Percentiles rank a stretch among this genome's conserved stretches.
phyloP scores from a whole-genome alignment of 2,329 filamentous ascomycete genomes.

The Xylaria arbuscula region DNA sequence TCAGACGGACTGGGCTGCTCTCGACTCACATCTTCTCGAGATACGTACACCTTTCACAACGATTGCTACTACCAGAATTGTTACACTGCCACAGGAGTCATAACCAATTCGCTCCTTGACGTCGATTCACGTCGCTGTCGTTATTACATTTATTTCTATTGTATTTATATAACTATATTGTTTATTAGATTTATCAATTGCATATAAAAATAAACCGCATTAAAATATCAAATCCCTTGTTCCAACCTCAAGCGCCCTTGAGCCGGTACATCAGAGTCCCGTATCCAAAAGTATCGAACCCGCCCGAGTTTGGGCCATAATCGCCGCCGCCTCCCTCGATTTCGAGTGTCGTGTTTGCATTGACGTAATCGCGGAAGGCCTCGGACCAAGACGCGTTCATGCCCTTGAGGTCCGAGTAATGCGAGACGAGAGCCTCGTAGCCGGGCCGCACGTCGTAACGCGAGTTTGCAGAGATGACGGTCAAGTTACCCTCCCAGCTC shows the following conservation, averaged over 20 bases:
- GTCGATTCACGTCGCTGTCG: no score
- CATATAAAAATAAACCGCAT: no score
- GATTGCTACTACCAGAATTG: no score
- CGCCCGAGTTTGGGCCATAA: slow-evolving; percentile 55
- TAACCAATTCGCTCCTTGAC: no score
- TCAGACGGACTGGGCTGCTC: no score
- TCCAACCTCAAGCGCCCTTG: background rate
- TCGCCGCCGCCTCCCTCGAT: slow-evolving; percentile 59
- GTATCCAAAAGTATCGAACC: slow-evolving; percentile 54
- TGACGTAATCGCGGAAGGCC: slow-evolving; percentile 53
- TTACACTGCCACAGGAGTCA: no score
- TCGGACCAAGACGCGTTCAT: slow-evolving; percentile 53
- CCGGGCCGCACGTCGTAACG: slow-evolving; percentile 54
- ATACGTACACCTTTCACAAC: no score
- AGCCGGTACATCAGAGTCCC: slow-evolving; percentile 43
- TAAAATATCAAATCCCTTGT: no score
- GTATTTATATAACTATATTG: no score
- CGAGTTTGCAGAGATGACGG: slow-evolving; percentile 48
- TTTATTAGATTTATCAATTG: no score
- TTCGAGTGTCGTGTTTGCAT: slow-evolving; percentile 44
- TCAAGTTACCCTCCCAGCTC: slow-evolving; percentile 53
- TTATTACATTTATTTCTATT: no score
- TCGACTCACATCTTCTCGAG: no score
- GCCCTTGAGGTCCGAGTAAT: slow-evolving; percentile 54
- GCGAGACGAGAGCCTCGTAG: slow-evolving; percentile 54